Conservation (phyloP, 2,329 filamentous ascomycete species). For the Sarocladiaceae sp. region DNA sequence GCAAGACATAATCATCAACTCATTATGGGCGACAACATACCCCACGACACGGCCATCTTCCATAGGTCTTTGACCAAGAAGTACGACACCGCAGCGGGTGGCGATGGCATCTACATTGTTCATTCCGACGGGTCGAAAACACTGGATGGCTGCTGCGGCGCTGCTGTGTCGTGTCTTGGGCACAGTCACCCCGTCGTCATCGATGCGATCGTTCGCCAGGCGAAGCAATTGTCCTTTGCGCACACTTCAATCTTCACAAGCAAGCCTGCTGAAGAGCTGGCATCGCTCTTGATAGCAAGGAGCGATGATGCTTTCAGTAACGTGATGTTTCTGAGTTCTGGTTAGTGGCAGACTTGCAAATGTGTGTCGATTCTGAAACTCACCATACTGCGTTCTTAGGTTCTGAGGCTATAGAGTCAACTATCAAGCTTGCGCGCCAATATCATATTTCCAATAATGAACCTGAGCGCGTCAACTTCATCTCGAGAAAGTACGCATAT, state of each 20-base stretch:
- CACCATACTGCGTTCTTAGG: background rate
- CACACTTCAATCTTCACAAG: slow-evolving; percentile 19
- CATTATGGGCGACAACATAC: background rate
- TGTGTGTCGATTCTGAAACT: background rate
- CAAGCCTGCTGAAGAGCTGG: slow-evolving; percentile 17
- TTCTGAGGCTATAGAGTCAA: slow-evolving; percentile 36
- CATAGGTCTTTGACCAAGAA: slow-evolving; percentile 10
- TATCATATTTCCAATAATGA: slow-evolving; percentile 34
- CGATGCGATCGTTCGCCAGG: slow-evolving; percentile 47
- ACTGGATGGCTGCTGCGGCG: slow-evolving; percentile 63
- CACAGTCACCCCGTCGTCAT: slow-evolving; percentile 51
- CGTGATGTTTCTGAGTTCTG: slow-evolving; percentile 18
- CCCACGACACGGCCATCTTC: slow-evolving; percentile 6
- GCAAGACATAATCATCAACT: background rate
- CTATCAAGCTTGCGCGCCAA: slow-evolving; percentile 40
- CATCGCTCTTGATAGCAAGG: slow-evolving; percentile 13
- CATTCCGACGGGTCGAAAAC: slow-evolving; percentile 42
- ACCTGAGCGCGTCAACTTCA: slow-evolving; percentile 27
- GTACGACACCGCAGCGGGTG: slow-evolving; percentile 10
- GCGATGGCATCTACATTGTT: slow-evolving; percentile 13
- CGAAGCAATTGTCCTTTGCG: slow-evolving; percentile 28
- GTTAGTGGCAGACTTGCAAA: slow-evolving; percentile 10
- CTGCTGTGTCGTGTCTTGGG: slow-evolving; percentile 59
- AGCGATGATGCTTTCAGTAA: slow-evolving; percentile 16
- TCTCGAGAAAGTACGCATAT: slow-evolving; percentile 35